A percentile compares a stretch with the other conserved stretches of the same genome.
Conservation (phyloP, 2,329 filamentous ascomycete genomes). For the Aspergillus sp. region DNA sequence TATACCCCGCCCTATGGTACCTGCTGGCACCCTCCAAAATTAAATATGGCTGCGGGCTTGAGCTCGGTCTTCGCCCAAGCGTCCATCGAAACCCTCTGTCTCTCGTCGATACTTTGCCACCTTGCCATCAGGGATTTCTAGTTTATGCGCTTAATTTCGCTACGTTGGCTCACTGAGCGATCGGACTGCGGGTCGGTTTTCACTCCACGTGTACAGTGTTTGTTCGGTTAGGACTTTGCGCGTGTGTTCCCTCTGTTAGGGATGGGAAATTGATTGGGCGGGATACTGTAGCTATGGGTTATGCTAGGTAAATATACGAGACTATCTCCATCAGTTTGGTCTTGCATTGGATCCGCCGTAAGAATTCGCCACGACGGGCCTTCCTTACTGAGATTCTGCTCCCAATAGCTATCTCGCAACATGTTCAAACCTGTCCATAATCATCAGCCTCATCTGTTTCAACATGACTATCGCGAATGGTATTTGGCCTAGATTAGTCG, state of each 20-base stretch:
- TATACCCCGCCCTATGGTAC: background rate
- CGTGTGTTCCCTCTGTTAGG: background rate
- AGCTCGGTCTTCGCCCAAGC: background rate
- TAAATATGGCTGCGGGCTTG: background rate
- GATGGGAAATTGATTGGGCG: background rate
- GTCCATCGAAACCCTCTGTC: background rate
- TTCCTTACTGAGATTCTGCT: too few species aligned
- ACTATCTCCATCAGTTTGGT: background rate
- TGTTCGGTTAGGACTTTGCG: too few species aligned
- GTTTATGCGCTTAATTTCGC: background rate
- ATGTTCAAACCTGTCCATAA: too few species aligned
- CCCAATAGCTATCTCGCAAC: too few species aligned
- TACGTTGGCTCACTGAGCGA: background rate
- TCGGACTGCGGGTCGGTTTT: constrained; percentile 16
- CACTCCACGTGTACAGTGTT: background rate
- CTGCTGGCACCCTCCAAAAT: background rate
- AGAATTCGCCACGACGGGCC: too few species aligned
- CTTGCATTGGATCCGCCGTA: too few species aligned
- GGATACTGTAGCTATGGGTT: background rate
- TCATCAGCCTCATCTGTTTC: too few species aligned
- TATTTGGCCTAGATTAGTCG: background rate
- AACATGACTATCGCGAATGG: background rate
- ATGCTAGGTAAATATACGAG: background rate
- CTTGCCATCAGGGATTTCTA: background rate
- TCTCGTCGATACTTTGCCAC: background rate